phyloP scores from a whole-genome alignment of 306 rosid species.

The Medicago truncatula region DNA sequence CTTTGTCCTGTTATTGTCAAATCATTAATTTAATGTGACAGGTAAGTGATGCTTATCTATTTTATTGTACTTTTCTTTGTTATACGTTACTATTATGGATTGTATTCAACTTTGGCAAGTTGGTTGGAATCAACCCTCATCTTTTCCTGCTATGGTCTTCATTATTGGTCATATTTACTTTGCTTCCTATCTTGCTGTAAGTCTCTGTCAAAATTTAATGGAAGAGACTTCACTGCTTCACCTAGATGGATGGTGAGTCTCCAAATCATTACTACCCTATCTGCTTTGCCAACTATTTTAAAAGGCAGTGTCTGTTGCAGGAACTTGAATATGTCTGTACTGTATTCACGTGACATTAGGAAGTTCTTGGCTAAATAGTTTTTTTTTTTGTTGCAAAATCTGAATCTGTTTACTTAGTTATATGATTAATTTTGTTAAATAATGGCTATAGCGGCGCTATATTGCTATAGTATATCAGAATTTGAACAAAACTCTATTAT shows the following conservation, averaged over 20 bases:
- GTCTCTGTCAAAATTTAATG: constrained; percentile 37
- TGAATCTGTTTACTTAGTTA: not conserved
- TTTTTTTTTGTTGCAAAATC: not conserved
- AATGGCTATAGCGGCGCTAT: too few relatives aligned
- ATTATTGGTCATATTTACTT: constrained; percentile 34
- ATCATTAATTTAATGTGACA: constrained; percentile 17
- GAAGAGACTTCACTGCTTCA: constrained; percentile 17
- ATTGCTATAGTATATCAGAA: too few relatives aligned
- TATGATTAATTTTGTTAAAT: too few relatives aligned
- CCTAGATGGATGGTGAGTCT: constrained; percentile 5
- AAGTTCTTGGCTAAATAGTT: not conserved
- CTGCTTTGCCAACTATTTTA: constrained; percentile 36
- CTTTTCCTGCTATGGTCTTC: constrained; percentile 14
- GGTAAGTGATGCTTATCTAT: constrained; percentile 24
- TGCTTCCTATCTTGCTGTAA: constrained; percentile 19
- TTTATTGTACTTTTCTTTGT: not conserved
- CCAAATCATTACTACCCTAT: constrained; percentile 10
- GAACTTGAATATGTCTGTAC: constrained; percentile 24
- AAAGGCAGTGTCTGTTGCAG: constrained; percentile 32
- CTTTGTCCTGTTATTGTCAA: constrained; percentile 19
- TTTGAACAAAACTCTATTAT: too few relatives aligned
- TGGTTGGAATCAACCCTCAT: constrained; percentile 23
- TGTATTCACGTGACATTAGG: not conserved
- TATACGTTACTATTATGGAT: not conserved
- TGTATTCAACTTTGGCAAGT: constrained; percentile 22